Conservation (phyloP, 768 basidiomycete genomes). For the Boletus subparvulus region DNA sequence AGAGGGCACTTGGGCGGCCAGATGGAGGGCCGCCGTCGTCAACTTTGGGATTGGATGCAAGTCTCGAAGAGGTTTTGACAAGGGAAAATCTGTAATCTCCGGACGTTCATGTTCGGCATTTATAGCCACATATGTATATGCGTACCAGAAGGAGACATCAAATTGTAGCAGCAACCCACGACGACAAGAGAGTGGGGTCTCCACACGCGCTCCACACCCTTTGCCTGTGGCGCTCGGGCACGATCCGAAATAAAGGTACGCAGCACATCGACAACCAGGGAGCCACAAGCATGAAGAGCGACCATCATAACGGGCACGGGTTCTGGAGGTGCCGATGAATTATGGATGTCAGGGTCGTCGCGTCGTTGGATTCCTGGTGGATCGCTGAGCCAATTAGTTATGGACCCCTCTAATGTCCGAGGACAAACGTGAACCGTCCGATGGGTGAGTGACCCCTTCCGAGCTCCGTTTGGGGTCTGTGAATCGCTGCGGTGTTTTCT, state of each 20-base stretch:
- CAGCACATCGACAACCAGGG: conserved; percentile 65
- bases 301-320: conserved; percentile 55
- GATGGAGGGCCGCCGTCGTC: conserved; percentile 50
- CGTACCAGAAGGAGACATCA: conserved; percentile 53
- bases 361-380: neutral
- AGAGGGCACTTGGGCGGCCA: conserved; percentile 69
- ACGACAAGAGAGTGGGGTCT: conserved; percentile 51
- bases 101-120: conserved; percentile 2
- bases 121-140: neutral
- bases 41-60: conserved; percentile 22
- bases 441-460: conserved; percentile 48
- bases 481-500: conserved; percentile 4
- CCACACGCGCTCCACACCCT: conserved; percentile 38
- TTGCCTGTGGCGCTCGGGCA: conserved; percentile 4
- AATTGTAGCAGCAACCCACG: conserved; percentile 81
- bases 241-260: conserved; percentile 47
- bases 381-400: conserved; percentile 53
- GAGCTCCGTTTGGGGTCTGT: neutral
- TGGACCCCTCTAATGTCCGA: conserved; percentile 42
- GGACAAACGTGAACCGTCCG: conserved; percentile 56
- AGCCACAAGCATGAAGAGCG: conserved; percentile 75
- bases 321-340: neutral
- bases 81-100: conserved; percentile 50
- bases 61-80: conserved; percentile 36
- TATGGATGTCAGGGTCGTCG: neutral